These are phyloP conservation scores for Zygnema circumcarinatum DNA, from an alignment of 139 green algal species.

Conservation along the genomic window DNA sequence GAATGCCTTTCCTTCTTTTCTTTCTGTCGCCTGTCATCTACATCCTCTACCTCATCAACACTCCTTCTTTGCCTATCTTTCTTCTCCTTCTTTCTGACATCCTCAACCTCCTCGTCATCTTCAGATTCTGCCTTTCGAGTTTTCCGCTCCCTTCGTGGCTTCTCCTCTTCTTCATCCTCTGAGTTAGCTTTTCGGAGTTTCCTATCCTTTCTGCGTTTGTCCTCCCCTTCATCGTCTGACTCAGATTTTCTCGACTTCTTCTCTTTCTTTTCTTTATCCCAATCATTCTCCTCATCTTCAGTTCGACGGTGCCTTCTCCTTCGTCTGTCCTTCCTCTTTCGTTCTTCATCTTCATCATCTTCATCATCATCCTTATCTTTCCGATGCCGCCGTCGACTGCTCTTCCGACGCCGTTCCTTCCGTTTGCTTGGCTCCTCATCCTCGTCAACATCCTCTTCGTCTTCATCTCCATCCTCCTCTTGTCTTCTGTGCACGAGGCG, in stretches of 20 bases:
- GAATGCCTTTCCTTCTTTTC: background rate
- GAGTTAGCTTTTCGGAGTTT: background rate
- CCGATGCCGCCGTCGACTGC: background rate
- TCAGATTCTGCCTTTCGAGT: background rate
- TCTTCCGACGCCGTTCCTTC: conserved; percentile 1
- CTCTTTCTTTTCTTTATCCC: background rate
- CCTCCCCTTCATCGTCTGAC: background rate
- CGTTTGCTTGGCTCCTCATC: conserved; percentile 34
- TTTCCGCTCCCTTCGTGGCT: background rate
- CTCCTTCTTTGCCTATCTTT: conserved; percentile 26
- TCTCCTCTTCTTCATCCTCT: conserved; percentile 47
- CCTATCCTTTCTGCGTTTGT: background rate
- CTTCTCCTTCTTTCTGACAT: conserved; percentile 45
- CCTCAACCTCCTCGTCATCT: conserved; percentile 46
- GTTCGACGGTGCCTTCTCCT: background rate
- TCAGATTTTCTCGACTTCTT: background rate
- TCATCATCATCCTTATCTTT: background rate
- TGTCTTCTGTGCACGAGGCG: background rate
- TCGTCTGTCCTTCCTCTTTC: background rate
- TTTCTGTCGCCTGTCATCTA: background rate
- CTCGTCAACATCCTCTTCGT: conserved; percentile 40
- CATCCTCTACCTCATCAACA: conserved; percentile 33
- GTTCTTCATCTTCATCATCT: conserved; percentile 14
- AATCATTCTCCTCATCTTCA: conserved; percentile 16
- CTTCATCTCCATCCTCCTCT: background rate